phyloP scores from a whole-genome alignment of 768 basidiomycete genomes.

The Peribolospora kevripleyi region DNA sequence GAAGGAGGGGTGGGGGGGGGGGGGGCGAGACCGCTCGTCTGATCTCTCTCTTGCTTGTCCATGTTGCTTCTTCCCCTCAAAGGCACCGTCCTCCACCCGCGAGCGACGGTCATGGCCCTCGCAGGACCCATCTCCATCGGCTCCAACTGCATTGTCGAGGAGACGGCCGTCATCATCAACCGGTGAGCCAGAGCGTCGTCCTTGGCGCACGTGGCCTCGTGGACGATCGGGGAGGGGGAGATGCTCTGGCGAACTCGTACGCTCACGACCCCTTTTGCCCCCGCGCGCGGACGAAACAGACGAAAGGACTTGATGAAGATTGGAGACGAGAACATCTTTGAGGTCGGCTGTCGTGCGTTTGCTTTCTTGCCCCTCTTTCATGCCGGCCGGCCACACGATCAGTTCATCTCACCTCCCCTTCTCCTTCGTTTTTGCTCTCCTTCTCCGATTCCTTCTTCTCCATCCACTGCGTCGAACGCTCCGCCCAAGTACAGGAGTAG shows the following conservation, averaged over 20 bases:
- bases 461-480: not conserved
- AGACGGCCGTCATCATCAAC: slow-evolving; percentile 72
- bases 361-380: not conserved
- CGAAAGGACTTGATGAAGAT: slow-evolving; percentile 68
- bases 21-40: not conserved
- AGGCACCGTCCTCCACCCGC: slow-evolving; percentile 79
- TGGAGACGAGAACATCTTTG: slow-evolving; percentile 79
- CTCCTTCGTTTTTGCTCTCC: not conserved
- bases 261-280: slow-evolving; percentile 20
- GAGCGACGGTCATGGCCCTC: slow-evolving; percentile 76
- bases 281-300: slow-evolving; percentile 1
- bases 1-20: no score
- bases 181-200: slow-evolving; percentile 25
- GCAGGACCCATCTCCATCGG: slow-evolving; percentile 80
- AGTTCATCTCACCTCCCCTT: not conserved
- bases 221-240: not conserved
- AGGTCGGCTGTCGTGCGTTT: slow-evolving; percentile 68
- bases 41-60: not conserved
- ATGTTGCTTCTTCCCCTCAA: not conserved
- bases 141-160: slow-evolving; percentile 69
- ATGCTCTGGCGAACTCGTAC: not conserved
- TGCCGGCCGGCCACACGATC: not conserved
- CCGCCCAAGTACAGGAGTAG: slow-evolving; percentile 37
- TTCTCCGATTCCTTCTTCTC: not conserved
- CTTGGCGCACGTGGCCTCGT: not conserved